A percentile compares a stretch with the other conserved stretches of the same genome.
Evolutionary conservation across 2,329 filamentous ascomycete genomes (phyloP).

Genomic region (Xylogone sp.): DNA sequence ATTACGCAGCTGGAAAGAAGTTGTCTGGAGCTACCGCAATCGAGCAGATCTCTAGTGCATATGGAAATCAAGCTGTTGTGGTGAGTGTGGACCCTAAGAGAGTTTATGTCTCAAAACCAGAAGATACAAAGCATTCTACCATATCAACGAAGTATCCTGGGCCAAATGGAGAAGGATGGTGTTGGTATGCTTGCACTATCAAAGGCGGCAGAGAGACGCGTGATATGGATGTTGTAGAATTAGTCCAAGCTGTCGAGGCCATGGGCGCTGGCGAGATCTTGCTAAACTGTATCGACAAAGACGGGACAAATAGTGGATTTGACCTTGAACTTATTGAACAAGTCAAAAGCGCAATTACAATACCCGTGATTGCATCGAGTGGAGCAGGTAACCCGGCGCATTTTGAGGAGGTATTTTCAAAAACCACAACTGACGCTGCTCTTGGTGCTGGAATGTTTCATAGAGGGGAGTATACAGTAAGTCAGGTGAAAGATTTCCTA

Average conservation of each 20-base stretch:
- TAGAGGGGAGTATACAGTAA: conserved; percentile 89
- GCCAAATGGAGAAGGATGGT: conserved; percentile 72
- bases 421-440: conserved; percentile 86
- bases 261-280: conserved; percentile 95
- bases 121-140: conserved; percentile 69
- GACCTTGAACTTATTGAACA: conserved; percentile 87
- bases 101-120: conserved; percentile 69
- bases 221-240: conserved; percentile 87
- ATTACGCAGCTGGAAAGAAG: conserved; percentile 66
- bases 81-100: conserved; percentile 92
- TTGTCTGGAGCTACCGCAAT: conserved; percentile 84
- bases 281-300: conserved; percentile 96
- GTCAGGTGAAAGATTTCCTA: conserved; percentile 86
- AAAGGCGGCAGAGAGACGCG: conserved; percentile 93
- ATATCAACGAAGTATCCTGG: conserved; percentile 68
- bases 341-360: conserved; percentile 82
- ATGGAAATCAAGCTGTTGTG: conserved; percentile 95
- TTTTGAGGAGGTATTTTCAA: conserved; percentile 84
- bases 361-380: conserved; percentile 93
- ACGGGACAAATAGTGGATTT: conserved; percentile 91
- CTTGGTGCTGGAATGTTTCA: conserved; percentile 98
- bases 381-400: conserved; percentile 85
- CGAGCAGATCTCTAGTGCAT: conserved; percentile 89
- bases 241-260: conserved; percentile 84
- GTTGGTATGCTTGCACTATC: conserved; percentile 98